Evolutionary conservation across 306 rosid species (phyloP), one percentile per base, ranked within the genome.

Genomic region (Abrus pulchellus): DNA sequence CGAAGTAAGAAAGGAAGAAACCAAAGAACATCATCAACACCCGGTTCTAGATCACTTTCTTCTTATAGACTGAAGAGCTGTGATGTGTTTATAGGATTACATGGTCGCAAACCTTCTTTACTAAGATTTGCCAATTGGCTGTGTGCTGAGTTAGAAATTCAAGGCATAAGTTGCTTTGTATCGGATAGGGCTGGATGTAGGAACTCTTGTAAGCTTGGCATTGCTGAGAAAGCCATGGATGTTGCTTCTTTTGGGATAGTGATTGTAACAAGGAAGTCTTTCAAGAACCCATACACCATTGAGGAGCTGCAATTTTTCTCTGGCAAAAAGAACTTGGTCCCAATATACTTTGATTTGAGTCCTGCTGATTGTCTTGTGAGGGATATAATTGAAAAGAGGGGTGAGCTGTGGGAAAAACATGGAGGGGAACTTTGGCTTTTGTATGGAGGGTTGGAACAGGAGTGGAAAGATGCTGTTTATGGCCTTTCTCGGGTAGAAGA

Each of bases 371-470:
- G 98, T 80, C 97, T 92, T 81, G 94, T 90, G 30, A 90, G 97
- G 87, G 97, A 94, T 79, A 90, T 94, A 54, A 87, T 94, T 62
- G 98, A 94, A 86, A 90, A 82, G 87, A 88, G 98, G 83, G 98
- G 98, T 66, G 98, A 94, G 83, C 72, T 92, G 65, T 94, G 97
- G 98, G 98, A 89, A 60, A 90, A 86, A 75, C 82, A 86, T 83
- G 98, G 98, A 50, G 98, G 98, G 65, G 91, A 94, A 55, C 78
- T 94, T 56, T 94, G 98, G 98, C 84, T 83, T 82, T 38, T 78
- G 85, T 94, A 94, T 77, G 98, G 97, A 80, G 97, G 98, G 56
- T 77, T 90, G 78, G 96, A 92, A 78, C 92, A 88, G 71, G 98
- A 94, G 85, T 94, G 98, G 98, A 89, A 77, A 86, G 94, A 90